A percentile compares a stretch with the other conserved stretches of the same genome.
These are phyloP conservation scores for Backusella sp. DNA, from an alignment of 192 early-diverging fungal species.

Conservation along the genomic window DNA sequence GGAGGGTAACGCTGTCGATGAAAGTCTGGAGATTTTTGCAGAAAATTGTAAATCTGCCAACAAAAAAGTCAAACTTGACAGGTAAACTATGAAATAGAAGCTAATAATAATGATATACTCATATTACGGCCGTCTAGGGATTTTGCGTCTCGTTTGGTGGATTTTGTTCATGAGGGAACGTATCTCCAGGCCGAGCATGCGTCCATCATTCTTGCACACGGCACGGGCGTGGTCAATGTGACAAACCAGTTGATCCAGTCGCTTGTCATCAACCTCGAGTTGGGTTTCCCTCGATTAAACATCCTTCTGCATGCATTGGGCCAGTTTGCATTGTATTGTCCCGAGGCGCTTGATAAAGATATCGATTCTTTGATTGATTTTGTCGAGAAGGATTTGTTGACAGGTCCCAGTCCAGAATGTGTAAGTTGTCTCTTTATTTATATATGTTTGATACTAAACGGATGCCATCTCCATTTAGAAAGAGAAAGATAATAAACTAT, in stretches of 20 bases:
- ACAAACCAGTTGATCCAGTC: neutral
- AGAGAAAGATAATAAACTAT: constrained; percentile 8
- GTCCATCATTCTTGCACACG: constrained; percentile 64
- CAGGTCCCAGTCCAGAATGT: neutral
- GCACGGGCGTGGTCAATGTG: neutral
- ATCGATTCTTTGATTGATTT: constrained; percentile 4
- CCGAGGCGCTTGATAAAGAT: neutral
- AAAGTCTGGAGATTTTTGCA: constrained; percentile 67
- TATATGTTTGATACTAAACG: neutral
- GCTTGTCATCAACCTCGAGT: neutral
- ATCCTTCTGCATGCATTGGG: neutral
- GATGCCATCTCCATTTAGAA: neutral
- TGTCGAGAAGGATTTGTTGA: neutral
- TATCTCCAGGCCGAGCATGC: constrained; percentile 70
- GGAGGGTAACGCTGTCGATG: constrained; percentile 27
- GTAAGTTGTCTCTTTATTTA: neutral
- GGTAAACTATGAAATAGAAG: neutral
- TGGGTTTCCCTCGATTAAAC: neutral
- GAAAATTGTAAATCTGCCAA: constrained; percentile 70
- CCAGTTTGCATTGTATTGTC: neutral
- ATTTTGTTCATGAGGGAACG: constrained; percentile 55
- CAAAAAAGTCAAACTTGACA: constrained; percentile 17
- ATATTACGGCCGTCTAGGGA: constrained; percentile 15
- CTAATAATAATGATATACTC: too few relatives aligned
- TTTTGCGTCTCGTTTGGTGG: constrained; percentile 40